Percentiles rank a stretch among this genome's conserved stretches.
These are phyloP conservation scores for Butyriboletus loyo DNA, from an alignment of 768 basidiomycete genomes.

Conservation along the genomic window DNA sequence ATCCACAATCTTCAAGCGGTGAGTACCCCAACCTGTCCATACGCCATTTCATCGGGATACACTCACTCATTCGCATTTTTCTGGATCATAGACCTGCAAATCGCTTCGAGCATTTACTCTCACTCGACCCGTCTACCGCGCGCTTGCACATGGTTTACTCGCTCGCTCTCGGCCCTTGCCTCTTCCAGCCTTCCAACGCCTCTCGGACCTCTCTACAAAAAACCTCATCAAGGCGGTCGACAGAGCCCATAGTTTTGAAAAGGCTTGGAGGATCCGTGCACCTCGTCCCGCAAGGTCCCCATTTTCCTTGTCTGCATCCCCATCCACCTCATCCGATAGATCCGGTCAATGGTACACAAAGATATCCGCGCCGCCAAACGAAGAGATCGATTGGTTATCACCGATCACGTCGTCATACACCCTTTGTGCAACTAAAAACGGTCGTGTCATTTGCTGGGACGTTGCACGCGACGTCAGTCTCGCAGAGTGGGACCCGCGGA, in stretches of 20 bases:
- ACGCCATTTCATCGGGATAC: background rate
- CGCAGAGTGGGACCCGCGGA: constrained; percentile 63
- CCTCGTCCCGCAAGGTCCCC: constrained; percentile 45
- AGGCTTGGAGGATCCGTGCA: constrained; percentile 56
- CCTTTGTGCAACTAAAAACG: constrained; percentile 73
- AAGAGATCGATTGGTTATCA: constrained; percentile 75
- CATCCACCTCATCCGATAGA: constrained; percentile 26
- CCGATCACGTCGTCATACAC: constrained; percentile 75
- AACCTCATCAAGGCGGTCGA: constrained; percentile 62
- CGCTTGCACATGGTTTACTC: constrained; percentile 59
- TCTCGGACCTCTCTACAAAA: constrained; percentile 60
- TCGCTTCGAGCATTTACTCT: constrained; percentile 57
- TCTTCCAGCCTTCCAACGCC: constrained; percentile 64
- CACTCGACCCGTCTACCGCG: constrained; percentile 66
- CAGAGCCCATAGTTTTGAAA: constrained; percentile 59
- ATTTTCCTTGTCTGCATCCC: constrained; percentile 28
- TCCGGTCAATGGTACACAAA: constrained; percentile 58
- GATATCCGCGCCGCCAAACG: constrained; percentile 61
- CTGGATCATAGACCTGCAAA: constrained; percentile 52
- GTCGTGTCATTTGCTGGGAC: constrained; percentile 77
- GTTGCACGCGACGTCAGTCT: constrained; percentile 57
- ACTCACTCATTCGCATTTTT: background rate
- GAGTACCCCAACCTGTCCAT: constrained; percentile 28
- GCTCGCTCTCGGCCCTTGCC: constrained; percentile 67
- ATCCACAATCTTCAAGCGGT: constrained; percentile 61